phyloP scores from a whole-genome alignment of 1,139 yeast genomes.

The Saccharomycopsis phalli region DNA sequence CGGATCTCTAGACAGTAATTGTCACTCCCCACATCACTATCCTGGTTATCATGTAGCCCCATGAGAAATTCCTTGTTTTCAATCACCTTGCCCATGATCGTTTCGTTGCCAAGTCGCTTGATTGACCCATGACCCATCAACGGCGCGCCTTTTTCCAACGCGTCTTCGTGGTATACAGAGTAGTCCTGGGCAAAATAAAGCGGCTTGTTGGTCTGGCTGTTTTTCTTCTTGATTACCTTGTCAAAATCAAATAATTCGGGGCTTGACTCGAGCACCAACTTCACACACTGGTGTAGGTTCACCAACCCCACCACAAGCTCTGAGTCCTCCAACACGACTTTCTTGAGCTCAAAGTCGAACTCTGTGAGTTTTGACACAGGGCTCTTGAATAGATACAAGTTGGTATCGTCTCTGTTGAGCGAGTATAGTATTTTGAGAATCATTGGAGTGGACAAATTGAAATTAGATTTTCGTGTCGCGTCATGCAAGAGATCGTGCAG shows the following conservation, averaged over 20 bases:
- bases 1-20: constrained; percentile 11
- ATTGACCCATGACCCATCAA: constrained; percentile 18
- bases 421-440: constrained; percentile 16
- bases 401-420: constrained; percentile 8
- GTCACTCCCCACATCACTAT: constrained; percentile 2
- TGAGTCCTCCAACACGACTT: neutral
- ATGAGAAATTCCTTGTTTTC: neutral
- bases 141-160: constrained; percentile 13
- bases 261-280: constrained; percentile 11
- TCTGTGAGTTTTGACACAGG: constrained; percentile 4
- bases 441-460: no score
- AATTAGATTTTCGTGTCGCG: no score
- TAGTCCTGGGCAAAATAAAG: constrained; percentile 14
- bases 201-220: neutral
- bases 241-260: constrained; percentile 16
- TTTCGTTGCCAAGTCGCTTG: constrained; percentile 3
- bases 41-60: neutral
- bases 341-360: constrained; percentile 1
- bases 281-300: constrained; percentile 7
- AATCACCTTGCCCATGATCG: neutral
- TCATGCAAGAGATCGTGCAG: no score
- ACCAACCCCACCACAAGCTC: constrained; percentile 4
- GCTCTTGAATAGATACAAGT: constrained; percentile 10
- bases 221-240: neutral
- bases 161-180: constrained; percentile 18